Evolutionary conservation across 2,329 filamentous ascomycete genomes (phyloP), one percentile per base, ranked within the genome.

Genomic region (Dryadomyces quercivorus): DNA sequence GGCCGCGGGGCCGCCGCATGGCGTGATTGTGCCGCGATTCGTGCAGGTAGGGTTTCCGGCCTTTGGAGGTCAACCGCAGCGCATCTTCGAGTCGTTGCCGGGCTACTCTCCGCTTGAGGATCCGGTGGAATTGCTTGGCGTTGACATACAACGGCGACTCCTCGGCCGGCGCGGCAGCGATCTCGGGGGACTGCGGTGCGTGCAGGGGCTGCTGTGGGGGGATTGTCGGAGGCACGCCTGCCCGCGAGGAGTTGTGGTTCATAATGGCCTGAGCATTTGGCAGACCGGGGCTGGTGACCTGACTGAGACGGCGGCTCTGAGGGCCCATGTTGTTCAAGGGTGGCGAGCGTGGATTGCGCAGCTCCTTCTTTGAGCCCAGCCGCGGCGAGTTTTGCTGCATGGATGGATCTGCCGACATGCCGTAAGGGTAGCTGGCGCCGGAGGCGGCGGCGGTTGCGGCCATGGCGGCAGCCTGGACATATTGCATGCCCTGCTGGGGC

Each of bases 21-120:
- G 93, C 93, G 69, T 98, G 93, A 65, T 97, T 97, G 69, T 98
- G 93, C 64, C 93, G 81, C 26, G 92, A 97, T 67, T 98, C 93
- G 71, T 98, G 93, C 36, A 98, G 77, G 64, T 98, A 98, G 3
- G 93, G 93, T 71, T 96, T 97, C 40, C 93, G 83, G 26, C 92
- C 92, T 71, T 98, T 98, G 10, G 86, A 94, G 0, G 93, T 97
- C 56, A 97, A 73, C 45, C 93, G 82, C 46, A 98, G 72, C 54
- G 91, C 88, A 68, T 98, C 93, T 68, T 98, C 93, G 16, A 98
- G 76, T 67, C 88, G 89, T 69, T 97, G 93, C 38, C 93, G 81
- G 7, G 93, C 93, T 59, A 97, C 89, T 56, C 93, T 82, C 56
- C 93, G 81, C 75, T 98, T 97, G 54, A 98, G 72, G 50, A 98